A percentile compares a stretch with the other conserved stretches of the same genome.
phyloP scores from a whole-genome alignment of 1,284 basidiomycete genomes.

The Vanrija pseudolonga region DNA sequence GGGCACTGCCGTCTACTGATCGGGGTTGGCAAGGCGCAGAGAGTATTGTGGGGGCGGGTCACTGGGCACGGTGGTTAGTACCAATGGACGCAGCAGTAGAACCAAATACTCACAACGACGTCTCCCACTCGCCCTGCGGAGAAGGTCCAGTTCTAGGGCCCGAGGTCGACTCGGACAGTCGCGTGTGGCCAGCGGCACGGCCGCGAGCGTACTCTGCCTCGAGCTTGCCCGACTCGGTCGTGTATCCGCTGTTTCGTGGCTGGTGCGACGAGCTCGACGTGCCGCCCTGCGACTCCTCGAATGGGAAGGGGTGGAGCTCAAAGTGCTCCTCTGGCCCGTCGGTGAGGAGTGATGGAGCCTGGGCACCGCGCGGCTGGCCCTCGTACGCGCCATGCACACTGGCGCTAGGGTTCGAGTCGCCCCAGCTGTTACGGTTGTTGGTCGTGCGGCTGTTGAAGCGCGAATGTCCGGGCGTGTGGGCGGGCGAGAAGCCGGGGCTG shows the following conservation, averaged over 20 bases:
- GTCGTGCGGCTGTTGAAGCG: not conserved
- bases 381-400: not conserved
- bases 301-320: constrained; percentile 1
- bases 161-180: too few relatives aligned
- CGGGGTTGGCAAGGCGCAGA: not conserved
- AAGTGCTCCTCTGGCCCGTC: not conserved
- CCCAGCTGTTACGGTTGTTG: not conserved
- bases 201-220: too few relatives aligned
- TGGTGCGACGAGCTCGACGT: too few relatives aligned
- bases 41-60: constrained; percentile 2
- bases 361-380: not conserved
- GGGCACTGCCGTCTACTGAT: not conserved
- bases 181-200: too few relatives aligned
- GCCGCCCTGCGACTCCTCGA: not conserved
- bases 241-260: not conserved
- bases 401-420: not conserved
- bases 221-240: not conserved
- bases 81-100: too few relatives aligned
- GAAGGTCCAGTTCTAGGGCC: too few relatives aligned
- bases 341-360: not conserved
- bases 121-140: too few relatives aligned
- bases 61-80: not conserved
- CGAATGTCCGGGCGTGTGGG: not conserved
- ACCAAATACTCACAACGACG: too few relatives aligned
- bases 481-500: not conserved